These are phyloP conservation scores for Solanum microdontum DNA, from an alignment of 257 asterid genomes.

Conservation along the genomic window DNA sequence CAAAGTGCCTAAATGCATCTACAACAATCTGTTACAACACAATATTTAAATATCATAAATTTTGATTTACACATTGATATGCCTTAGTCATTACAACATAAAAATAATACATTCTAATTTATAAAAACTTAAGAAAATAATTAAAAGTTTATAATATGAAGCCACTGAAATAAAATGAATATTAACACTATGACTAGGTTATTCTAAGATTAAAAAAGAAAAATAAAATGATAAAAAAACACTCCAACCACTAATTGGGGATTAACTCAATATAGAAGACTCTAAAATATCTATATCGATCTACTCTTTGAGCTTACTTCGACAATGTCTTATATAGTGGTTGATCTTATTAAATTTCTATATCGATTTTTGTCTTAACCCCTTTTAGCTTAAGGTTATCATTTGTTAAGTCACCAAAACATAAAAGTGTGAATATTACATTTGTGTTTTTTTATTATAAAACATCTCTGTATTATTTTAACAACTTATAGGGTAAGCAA, in stretches of 20 bases:
- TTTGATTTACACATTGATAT: not conserved
- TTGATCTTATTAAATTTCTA: too few species aligned
- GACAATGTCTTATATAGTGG: too few species aligned
- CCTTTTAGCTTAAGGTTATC: not conserved
- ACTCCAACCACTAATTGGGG: not conserved
- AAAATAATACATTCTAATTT: too few species aligned
- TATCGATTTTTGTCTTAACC: not conserved
- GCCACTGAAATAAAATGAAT: not conserved
- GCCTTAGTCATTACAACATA: not conserved
- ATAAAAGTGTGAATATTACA: not conserved
- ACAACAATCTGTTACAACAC: not conserved
- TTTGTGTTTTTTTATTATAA: too few species aligned
- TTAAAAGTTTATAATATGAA: not conserved
- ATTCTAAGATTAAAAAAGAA: not conserved
- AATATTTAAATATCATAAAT: too few species aligned
- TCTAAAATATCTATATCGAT: too few species aligned
- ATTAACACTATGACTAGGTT: not conserved
- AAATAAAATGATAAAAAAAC: too few species aligned
- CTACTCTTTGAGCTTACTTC: too few species aligned
- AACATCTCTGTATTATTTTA: not conserved
- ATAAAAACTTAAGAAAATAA: not conserved
- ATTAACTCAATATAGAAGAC: not conserved
- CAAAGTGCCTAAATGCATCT: not conserved
- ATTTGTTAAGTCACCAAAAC: not conserved
- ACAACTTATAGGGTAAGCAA: not conserved